A percentile compares a stretch with the other conserved stretches of the same genome.
These are phyloP conservation scores for Leccinellum albellum DNA, from an alignment of 768 basidiomycete species.

Conservation along the genomic window DNA sequence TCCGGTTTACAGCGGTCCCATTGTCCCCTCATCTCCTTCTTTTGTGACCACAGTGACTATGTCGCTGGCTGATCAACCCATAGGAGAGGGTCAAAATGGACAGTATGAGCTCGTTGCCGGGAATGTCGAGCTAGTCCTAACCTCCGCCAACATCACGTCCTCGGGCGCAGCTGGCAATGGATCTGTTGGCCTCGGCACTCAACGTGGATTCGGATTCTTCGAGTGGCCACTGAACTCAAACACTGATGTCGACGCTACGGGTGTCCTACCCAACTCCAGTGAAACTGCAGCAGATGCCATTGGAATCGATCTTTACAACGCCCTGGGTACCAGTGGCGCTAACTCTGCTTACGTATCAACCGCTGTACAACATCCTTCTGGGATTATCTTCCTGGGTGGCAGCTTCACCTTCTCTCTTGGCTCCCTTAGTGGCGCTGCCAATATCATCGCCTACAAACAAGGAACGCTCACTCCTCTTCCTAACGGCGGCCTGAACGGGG, in stretches of 20 bases:
- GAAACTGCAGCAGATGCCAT: slow-evolving; percentile 64
- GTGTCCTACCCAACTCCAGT: slow-evolving; percentile 60
- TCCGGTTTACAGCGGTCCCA: slow-evolving; percentile 76
- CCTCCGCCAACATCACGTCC: slow-evolving; percentile 49
- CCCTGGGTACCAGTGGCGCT: slow-evolving; percentile 46
- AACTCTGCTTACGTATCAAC: slow-evolving; percentile 44
- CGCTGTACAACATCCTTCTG: slow-evolving; percentile 63
- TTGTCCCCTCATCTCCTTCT: slow-evolving; percentile 66
- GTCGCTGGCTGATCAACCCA: slow-evolving; percentile 63
- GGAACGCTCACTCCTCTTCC: slow-evolving; percentile 52
- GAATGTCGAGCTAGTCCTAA: slow-evolving; percentile 74
- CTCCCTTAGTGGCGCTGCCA: slow-evolving; percentile 52
- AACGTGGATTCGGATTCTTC: slow-evolving; percentile 75
- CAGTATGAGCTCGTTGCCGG: slow-evolving; percentile 83
- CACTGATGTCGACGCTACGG: slow-evolving; percentile 52
- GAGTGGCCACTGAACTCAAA: slow-evolving; percentile 71
- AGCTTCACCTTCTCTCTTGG: slow-evolving; percentile 62
- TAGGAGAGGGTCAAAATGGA: slow-evolving; percentile 60
- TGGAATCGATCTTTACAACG: slow-evolving; percentile 58
- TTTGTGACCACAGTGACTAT: slow-evolving; percentile 77
- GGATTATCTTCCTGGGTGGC: slow-evolving; percentile 71
- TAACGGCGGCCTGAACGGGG: slow-evolving; percentile 73
- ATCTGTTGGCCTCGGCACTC: slow-evolving; percentile 33
- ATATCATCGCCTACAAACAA: slow-evolving; percentile 69
- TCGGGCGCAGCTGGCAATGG: slow-evolving; percentile 27